These are phyloP conservation scores for Tothia fuscella DNA, from an alignment of 2,329 filamentous ascomycete genomes.

Conservation along the genomic window DNA sequence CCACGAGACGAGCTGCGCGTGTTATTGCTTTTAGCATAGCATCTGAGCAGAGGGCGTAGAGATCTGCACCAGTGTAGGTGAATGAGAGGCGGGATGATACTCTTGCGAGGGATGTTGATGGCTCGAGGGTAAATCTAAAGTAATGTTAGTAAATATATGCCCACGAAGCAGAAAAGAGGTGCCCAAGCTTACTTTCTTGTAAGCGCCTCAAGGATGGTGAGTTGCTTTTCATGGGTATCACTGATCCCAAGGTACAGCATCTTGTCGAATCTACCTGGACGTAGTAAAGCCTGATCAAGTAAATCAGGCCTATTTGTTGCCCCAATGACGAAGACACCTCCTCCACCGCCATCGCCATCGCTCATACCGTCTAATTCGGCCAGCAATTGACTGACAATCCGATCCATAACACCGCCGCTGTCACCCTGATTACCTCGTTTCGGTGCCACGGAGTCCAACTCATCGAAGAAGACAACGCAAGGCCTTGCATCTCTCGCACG, in stretches of 20 bases:
- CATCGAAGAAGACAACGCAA: slow-evolving; percentile 89
- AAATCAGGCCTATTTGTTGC: slow-evolving; percentile 92
- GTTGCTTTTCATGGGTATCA: slow-evolving; percentile 93
- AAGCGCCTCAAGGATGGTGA: slow-evolving; percentile 84
- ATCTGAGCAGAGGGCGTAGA: slow-evolving; percentile 94
- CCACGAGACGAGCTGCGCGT: slow-evolving; percentile 70
- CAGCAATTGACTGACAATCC: slow-evolving; percentile 87
- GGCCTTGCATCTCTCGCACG: slow-evolving; percentile 73
- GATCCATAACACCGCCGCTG: slow-evolving; percentile 94
- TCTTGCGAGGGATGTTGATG: slow-evolving; percentile 59
- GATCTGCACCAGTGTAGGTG: slow-evolving; percentile 93
- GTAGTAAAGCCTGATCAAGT: slow-evolving; percentile 76
- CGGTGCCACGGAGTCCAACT: slow-evolving; percentile 84
- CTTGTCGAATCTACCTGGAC: slow-evolving; percentile 91
- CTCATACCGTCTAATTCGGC: slow-evolving; percentile 98
- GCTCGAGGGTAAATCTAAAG: slow-evolving; percentile 68
- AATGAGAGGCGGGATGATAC: slow-evolving; percentile 75
- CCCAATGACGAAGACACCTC: slow-evolving; percentile 91
- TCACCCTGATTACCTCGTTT: slow-evolving; percentile 96
- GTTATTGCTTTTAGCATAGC: slow-evolving; percentile 99
- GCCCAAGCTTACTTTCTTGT: slow-evolving; percentile 83
- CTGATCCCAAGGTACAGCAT: slow-evolving; percentile 96
- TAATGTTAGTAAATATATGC: slow-evolving; percentile 1
- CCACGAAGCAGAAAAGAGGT: not conserved
- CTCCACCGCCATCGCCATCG: slow-evolving; percentile 63